Percentiles rank a stretch among this genome's conserved stretches.
Evolutionary conservation across 73 alveolate genomes (phyloP).

Genomic region (Breviolum minutum): DNA sequence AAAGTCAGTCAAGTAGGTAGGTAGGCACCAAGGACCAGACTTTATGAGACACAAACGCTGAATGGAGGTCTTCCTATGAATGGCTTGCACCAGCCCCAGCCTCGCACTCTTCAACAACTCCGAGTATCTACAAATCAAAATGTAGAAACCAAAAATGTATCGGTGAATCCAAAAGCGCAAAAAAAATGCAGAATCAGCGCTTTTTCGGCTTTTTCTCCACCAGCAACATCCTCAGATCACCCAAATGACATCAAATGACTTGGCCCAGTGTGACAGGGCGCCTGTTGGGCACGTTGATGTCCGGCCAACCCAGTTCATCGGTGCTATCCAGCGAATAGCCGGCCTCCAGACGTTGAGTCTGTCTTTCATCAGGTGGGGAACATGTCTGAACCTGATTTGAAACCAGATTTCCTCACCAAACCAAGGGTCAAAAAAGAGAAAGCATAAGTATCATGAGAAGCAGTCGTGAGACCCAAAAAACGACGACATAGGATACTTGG

Average conservation of each 20-base stretch:
- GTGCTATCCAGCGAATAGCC: constrained; percentile 76
- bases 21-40: neutral
- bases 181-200: neutral
- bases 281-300: constrained; percentile 74
- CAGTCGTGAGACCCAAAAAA: too few relatives aligned
- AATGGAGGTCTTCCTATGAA: constrained; percentile 79
- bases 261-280: neutral
- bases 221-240: neutral
- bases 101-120: neutral
- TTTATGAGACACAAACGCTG: constrained; percentile 69
- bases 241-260: neutral
- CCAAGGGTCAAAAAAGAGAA: too few relatives aligned
- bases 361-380: too few relatives aligned
- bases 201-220: neutral
- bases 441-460: too few relatives aligned
- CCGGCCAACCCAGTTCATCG: constrained; percentile 82
- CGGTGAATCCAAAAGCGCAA: too few relatives aligned
- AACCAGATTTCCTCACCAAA: too few relatives aligned
- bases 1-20: too few relatives aligned
- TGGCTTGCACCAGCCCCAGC: constrained; percentile 80
- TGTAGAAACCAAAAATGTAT: too few relatives aligned
- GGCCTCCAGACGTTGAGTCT: neutral
- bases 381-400: too few relatives aligned
- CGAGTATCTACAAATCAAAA: neutral
- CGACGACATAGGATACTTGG: too few relatives aligned